These are phyloP conservation scores for Fusarium torreyae DNA, from an alignment of 2,329 filamentous ascomycete species.

Conservation along the genomic window DNA sequence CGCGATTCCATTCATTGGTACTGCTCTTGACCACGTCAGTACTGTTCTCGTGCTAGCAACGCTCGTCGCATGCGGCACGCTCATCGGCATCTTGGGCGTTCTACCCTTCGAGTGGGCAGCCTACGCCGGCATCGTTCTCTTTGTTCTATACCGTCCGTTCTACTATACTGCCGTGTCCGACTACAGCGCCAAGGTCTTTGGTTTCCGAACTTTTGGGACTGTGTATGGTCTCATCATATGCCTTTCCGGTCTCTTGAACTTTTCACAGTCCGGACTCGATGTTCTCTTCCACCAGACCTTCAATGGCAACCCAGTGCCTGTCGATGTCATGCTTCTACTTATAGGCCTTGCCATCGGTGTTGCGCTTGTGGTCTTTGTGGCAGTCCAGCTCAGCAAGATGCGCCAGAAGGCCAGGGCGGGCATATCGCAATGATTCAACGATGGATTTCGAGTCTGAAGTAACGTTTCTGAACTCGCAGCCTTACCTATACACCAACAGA, in stretches of 20 bases:
- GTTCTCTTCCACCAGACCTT: constrained; percentile 82
- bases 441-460: too few relatives aligned
- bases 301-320: constrained; percentile 79
- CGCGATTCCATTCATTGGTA: constrained; percentile 89
- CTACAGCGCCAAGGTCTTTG: constrained; percentile 92
- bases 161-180: constrained; percentile 95
- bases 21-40: constrained; percentile 81
- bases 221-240: constrained; percentile 96
- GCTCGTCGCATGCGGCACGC: constrained; percentile 79
- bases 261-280: constrained; percentile 85
- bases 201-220: constrained; percentile 91
- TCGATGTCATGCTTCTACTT: constrained; percentile 78
- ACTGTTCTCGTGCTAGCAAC: constrained; percentile 79
- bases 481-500: not conserved
- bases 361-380: constrained; percentile 77
- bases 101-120: constrained; percentile 79
- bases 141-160: constrained; percentile 87
- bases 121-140: constrained; percentile 82
- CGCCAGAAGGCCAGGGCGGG: constrained; percentile 49
- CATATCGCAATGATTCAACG: constrained; percentile 29
- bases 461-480: not conserved
- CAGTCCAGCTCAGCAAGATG: constrained; percentile 56
- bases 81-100: constrained; percentile 83
- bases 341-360: constrained; percentile 75
- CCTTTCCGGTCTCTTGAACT: constrained; percentile 86